Evolutionary conservation across 2,329 filamentous ascomycete genomes (phyloP).

Genomic region (Cryphonectria parasitica): DNA sequence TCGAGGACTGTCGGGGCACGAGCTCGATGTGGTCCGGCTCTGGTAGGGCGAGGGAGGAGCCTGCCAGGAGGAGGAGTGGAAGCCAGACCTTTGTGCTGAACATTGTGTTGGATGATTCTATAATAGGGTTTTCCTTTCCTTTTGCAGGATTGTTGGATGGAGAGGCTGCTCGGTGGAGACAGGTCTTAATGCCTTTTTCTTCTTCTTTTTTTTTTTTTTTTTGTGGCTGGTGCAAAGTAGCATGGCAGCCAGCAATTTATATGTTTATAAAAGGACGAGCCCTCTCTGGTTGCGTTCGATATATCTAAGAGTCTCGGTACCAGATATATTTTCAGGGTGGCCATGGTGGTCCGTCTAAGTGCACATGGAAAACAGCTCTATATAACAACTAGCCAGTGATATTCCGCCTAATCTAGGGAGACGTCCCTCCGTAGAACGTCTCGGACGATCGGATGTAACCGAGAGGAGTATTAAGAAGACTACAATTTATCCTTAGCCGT

Average conservation of each 20-base stretch:
- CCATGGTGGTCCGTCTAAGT: neutral
- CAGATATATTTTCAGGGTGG: neutral
- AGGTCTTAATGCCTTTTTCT: neutral
- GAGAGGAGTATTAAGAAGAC: neutral
- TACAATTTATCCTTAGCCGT: neutral
- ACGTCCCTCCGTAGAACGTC: neutral
- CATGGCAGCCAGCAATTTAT: conserved; percentile 1
- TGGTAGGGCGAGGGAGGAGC: conserved; percentile 41
- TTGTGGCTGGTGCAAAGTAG: neutral
- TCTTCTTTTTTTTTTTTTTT: too few relatives aligned
- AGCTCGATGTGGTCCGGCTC: conserved; percentile 37
- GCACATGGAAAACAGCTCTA: neutral
- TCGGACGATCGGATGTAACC: neutral
- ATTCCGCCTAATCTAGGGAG: neutral
- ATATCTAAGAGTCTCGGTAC: neutral
- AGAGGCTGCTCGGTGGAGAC: neutral
- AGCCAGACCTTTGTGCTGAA: neutral
- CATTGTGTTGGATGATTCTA: neutral
- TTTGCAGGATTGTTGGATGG: too few relatives aligned
- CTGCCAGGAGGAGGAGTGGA: conserved; percentile 35
- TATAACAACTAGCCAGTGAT: neutral
- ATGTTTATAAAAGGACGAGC: neutral
- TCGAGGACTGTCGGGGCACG: conserved; percentile 40
- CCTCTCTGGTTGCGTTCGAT: neutral
- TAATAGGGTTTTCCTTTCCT: too few relatives aligned